Evolutionary conservation across 768 basidiomycete species (phyloP).

Genomic region (Megacollybia marginata): DNA sequence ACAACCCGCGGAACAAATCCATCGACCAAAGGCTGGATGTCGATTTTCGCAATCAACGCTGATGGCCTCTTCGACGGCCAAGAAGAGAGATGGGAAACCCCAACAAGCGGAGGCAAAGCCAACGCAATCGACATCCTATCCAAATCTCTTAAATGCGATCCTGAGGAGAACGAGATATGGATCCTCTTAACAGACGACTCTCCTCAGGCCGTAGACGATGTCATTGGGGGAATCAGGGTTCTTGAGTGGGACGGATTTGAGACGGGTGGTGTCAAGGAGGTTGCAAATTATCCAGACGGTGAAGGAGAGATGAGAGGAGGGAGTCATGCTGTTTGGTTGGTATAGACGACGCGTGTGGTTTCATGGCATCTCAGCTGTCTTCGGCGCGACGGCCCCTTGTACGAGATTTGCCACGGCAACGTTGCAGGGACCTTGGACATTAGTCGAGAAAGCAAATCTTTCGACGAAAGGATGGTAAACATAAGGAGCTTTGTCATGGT

Average conservation of each 20-base stretch:
- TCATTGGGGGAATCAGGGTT: constrained; percentile 10
- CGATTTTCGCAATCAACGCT: constrained; percentile 31
- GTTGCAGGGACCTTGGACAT: no score
- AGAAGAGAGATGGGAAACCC: constrained; percentile 33
- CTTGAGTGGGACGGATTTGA: constrained; percentile 44
- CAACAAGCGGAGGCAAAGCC: constrained; percentile 44
- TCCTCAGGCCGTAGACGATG: constrained; percentile 21
- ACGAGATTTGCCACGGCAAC: no score
- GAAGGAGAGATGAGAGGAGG: no score
- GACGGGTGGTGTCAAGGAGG: constrained; percentile 29
- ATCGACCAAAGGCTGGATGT: constrained; percentile 32
- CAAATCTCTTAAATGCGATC: constrained; percentile 14
- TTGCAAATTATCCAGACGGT: no score
- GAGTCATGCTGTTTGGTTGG: constrained; percentile 24
- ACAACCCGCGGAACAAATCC: constrained; percentile 38
- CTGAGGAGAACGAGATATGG: constrained; percentile 23
- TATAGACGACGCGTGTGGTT: no score
- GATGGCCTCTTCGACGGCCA: constrained; percentile 24
- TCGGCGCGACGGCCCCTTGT: no score
- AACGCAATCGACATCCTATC: constrained; percentile 38
- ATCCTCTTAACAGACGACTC: constrained; percentile 42
- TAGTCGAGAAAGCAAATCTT: no score
- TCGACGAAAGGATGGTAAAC: no score
- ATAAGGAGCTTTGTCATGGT: no score
- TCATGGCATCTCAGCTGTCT: no score